Conservation (phyloP, 1,284 basidiomycete species). For the Heterobasidion parviporum region DNA sequence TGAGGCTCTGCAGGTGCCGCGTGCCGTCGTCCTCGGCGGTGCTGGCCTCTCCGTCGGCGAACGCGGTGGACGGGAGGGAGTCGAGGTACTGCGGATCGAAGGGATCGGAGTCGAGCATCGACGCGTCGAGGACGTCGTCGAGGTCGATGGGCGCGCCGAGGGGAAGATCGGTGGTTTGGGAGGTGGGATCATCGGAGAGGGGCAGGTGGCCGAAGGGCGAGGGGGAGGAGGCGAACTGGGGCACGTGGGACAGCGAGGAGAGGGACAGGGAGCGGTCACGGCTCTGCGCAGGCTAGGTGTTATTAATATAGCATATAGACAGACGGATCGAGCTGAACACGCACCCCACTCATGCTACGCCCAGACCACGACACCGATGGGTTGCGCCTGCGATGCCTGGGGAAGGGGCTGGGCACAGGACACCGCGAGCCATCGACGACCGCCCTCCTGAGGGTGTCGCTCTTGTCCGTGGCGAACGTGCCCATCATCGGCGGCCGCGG, state of each 20-base stretch:
- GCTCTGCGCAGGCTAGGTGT: conserved; percentile 6
- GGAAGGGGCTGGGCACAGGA: conserved; percentile 61
- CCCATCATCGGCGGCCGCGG: conserved; percentile 41
- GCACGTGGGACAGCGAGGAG: conserved; percentile 14
- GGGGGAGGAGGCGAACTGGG: conserved; percentile 5
- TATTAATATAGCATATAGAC: background rate
- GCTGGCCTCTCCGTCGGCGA: background rate
- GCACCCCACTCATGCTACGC: conserved; percentile 8
- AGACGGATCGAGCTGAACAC: conserved; percentile 2
- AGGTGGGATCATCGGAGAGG: conserved; percentile 12
- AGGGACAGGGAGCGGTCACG: conserved; percentile 27
- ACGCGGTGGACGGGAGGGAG: conserved; percentile 2
- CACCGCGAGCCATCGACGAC: conserved; percentile 49
- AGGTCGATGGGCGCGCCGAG: conserved; percentile 54
- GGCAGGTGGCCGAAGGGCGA: conserved; percentile 12
- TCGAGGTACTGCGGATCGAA: conserved; percentile 20
- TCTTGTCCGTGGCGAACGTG: conserved; percentile 33
- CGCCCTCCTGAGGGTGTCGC: conserved; percentile 31
- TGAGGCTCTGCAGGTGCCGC: conserved; percentile 30
- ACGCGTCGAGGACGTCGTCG: conserved; percentile 74
- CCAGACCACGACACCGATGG: conserved; percentile 10
- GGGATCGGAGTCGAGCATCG: conserved; percentile 55
- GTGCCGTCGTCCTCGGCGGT: conserved; percentile 11
- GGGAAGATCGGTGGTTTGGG: conserved; percentile 22
- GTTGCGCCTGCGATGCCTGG: conserved; percentile 19